These are phyloP conservation scores for Glutinoglossum americanum DNA, from an alignment of 495 filamentous ascomycete species.

Conservation along the genomic window DNA sequence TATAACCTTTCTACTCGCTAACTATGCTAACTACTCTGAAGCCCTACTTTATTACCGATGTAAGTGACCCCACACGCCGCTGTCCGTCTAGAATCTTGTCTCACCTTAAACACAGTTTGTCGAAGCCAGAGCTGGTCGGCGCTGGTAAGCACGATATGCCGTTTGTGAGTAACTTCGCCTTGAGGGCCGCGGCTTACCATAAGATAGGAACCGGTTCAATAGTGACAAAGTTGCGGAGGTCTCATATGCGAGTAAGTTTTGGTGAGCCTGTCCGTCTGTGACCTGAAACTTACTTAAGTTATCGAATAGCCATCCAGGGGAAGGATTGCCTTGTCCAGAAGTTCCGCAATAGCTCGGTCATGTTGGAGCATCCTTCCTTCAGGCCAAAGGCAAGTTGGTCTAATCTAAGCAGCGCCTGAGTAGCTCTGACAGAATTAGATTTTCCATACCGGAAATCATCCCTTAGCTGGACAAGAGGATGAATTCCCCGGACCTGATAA, in stretches of 20 bases:
- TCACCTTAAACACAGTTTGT: slow-evolving; percentile 40
- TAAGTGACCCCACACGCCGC: not conserved
- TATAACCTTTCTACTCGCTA: not conserved
- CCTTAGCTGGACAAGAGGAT: slow-evolving; percentile 35
- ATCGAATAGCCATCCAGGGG: slow-evolving; percentile 57
- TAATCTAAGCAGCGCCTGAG: not conserved
- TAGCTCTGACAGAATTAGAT: slow-evolving; percentile 15
- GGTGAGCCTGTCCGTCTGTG: not conserved
- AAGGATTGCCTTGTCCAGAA: slow-evolving; percentile 77
- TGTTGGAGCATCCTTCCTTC: slow-evolving; percentile 60
- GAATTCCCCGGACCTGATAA: slow-evolving; percentile 61
- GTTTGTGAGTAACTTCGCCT: not conserved
- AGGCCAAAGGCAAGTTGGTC: slow-evolving; percentile 49
- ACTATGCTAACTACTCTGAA: slow-evolving; percentile 1
- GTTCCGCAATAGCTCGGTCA: slow-evolving; percentile 89
- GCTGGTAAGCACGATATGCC: slow-evolving; percentile 30
- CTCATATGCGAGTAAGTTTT: slow-evolving; percentile 69
- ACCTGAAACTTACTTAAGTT: slow-evolving; percentile 7
- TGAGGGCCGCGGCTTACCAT: not conserved
- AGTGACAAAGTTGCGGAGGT: slow-evolving; percentile 74
- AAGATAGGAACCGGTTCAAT: slow-evolving; percentile 50
- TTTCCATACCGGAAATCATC: slow-evolving; percentile 24
- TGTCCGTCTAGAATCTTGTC: slow-evolving; percentile 7
- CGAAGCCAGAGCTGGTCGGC: slow-evolving; percentile 40
- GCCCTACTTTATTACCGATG: slow-evolving; percentile 7